Percentiles rank a stretch among this genome's conserved stretches.
phyloP scores from a whole-genome alignment of 805 yeast genomes.

The Lachancea fermentati region DNA sequence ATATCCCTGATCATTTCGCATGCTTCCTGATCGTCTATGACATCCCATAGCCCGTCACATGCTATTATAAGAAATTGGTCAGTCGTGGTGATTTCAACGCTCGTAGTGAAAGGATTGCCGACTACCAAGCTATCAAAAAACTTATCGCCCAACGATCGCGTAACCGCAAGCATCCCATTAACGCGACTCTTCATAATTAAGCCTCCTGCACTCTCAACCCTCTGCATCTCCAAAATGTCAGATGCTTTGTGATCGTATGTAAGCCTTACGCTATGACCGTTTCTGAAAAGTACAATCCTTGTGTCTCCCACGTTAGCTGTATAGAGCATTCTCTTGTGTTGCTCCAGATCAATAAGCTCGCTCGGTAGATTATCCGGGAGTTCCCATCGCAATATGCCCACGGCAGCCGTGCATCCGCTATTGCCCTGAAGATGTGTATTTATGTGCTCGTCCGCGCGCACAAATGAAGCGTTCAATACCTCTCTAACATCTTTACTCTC shows the following conservation, averaged over 20 bases:
- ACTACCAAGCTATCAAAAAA: slow-evolving; percentile 85
- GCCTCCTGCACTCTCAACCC: slow-evolving; percentile 80
- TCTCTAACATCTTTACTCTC: slow-evolving; percentile 54
- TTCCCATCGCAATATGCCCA: slow-evolving; percentile 87
- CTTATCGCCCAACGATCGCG: slow-evolving; percentile 89
- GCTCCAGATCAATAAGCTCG: slow-evolving; percentile 25
- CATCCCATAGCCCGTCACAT: slow-evolving; percentile 98
- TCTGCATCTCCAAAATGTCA: slow-evolving; percentile 66
- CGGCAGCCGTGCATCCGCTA: slow-evolving; percentile 94
- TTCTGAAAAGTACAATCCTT: slow-evolving; percentile 70
- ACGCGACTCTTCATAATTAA: slow-evolving; percentile 84
- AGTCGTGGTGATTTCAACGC: slow-evolving; percentile 56
- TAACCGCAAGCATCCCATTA: slow-evolving; percentile 92
- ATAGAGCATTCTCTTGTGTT: slow-evolving; percentile 69
- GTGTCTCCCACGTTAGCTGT: slow-evolving; percentile 97
- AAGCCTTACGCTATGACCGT: slow-evolving; percentile 69
- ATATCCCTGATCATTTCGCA: slow-evolving; percentile 59
- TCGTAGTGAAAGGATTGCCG: slow-evolving; percentile 88
- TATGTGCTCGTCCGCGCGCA: slow-evolving; percentile 68
- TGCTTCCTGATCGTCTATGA: slow-evolving; percentile 77
- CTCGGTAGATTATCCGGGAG: slow-evolving; percentile 29
- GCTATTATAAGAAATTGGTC: slow-evolving; percentile 86
- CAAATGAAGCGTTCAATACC: slow-evolving; percentile 62
- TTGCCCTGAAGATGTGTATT: slow-evolving; percentile 56
- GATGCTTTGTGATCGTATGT: slow-evolving; percentile 93